Conservation (phyloP, 2,329 filamentous ascomycete genomes). For the Colletotrichum abscissum region DNA sequence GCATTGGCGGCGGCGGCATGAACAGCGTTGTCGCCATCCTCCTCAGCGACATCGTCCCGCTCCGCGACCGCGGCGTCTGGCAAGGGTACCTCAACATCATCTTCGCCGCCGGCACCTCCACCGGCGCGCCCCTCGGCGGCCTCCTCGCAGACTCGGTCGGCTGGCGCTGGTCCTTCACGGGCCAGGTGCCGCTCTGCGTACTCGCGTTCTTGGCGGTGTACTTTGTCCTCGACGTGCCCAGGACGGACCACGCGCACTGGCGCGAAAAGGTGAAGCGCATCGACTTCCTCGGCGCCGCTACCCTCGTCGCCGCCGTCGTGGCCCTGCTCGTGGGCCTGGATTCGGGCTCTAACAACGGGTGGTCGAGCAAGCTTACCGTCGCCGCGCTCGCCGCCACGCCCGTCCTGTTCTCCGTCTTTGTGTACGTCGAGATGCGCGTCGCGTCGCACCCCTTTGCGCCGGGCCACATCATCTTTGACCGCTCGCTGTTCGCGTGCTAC, state of each 20-base stretch:
- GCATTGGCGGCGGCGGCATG: conserved; percentile 78
- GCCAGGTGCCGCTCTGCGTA: conserved; percentile 76
- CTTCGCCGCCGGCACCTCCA: conserved; percentile 74
- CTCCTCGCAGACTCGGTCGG: conserved; percentile 78
- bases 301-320: conserved; percentile 74
- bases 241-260: conserved; percentile 70
- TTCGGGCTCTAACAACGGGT: conserved; percentile 77
- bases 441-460: conserved; percentile 81
- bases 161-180: conserved; percentile 80
- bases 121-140: conserved; percentile 78
- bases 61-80: conserved; percentile 78
- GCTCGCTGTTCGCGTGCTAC: conserved; percentile 74
- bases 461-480: conserved; percentile 77
- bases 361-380: conserved; percentile 69
- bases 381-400: conserved; percentile 65
- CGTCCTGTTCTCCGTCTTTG: conserved; percentile 73
- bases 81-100: conserved; percentile 80
- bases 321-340: conserved; percentile 77
- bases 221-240: conserved; percentile 71
- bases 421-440: conserved; percentile 75
- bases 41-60: conserved; percentile 76
- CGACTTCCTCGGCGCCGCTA: conserved; percentile 78
- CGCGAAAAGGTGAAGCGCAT: conserved; percentile 73
- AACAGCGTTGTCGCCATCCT: conserved; percentile 76
- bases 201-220: conserved; percentile 73